Evolutionary conservation across 2,329 filamentous ascomycete genomes (phyloP).

Genomic region (Cercospora sojina): DNA sequence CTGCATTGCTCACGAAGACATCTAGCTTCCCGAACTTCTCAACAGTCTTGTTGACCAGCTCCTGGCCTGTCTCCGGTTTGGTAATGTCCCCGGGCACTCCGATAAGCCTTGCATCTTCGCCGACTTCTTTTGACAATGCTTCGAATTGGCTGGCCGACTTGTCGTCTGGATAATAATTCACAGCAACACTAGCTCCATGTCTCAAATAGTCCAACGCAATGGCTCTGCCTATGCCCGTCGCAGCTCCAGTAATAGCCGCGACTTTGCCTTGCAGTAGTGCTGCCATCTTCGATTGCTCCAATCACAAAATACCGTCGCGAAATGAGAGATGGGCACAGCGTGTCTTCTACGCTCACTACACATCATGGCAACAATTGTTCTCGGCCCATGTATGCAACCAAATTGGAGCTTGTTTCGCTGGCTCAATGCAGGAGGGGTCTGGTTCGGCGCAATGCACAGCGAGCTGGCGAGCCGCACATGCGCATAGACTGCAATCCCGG

Average conservation of each 20-base stretch:
- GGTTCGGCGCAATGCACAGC: conserved; percentile 16
- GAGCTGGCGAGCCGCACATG: conserved; percentile 13
- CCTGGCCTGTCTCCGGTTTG: conserved; percentile 66
- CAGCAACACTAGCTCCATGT: conserved; percentile 74
- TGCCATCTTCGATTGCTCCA: conserved; percentile 14
- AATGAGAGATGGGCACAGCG: not conserved
- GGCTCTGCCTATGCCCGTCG: conserved; percentile 82
- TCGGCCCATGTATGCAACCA: not conserved
- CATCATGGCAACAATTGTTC: conserved; percentile 13
- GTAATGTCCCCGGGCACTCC: conserved; percentile 76
- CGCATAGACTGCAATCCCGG: not conserved
- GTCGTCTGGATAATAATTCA: conserved; percentile 70
- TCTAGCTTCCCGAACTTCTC: conserved; percentile 55
- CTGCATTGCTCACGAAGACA: conserved; percentile 85
- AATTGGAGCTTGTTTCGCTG: conserved; percentile 2
- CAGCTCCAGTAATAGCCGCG: conserved; percentile 82
- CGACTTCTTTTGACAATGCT: conserved; percentile 48
- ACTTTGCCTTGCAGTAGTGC: conserved; percentile 68
- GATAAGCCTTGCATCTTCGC: conserved; percentile 50
- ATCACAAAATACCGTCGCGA: not conserved
- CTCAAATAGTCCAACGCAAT: conserved; percentile 76
- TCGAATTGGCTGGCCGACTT: conserved; percentile 51
- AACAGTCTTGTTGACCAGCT: conserved; percentile 67
- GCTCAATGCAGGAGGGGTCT: conserved; percentile 8
- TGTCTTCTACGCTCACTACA: conserved; percentile 9